Percentiles rank a stretch among this genome's conserved stretches.
These are phyloP conservation scores for Edaphochlamys debaryana DNA, from an alignment of 139 green algal genomes.

Conservation along the genomic window DNA sequence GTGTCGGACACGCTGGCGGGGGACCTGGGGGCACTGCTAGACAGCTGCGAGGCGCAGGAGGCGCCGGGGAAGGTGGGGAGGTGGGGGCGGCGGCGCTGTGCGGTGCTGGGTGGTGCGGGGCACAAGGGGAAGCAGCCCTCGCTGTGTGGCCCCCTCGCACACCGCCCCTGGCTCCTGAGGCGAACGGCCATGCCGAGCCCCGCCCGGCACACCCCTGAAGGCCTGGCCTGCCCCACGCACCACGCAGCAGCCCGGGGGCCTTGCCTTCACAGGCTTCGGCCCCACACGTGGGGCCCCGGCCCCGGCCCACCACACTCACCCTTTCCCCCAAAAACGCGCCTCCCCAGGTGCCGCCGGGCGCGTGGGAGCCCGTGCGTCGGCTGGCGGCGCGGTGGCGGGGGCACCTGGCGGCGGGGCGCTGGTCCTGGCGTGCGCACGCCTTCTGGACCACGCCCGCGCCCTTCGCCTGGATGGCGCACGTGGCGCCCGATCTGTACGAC, in stretches of 20 bases:
- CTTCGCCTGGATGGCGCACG: conserved; percentile 57
- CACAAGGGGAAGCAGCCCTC: too few species aligned
- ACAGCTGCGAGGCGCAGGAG: conserved; percentile 8
- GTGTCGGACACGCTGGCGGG: conserved; percentile 51
- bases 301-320: too few species aligned
- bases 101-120: too few species aligned
- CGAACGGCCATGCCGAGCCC: too few species aligned
- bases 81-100: neutral
- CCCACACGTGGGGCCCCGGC: too few species aligned
- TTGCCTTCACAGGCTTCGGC: neutral
- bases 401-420: conserved; percentile 40
- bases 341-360: neutral
- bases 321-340: too few species aligned
- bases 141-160: too few species aligned
- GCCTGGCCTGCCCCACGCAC: too few species aligned
- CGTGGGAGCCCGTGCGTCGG: conserved; percentile 23
- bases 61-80: neutral
- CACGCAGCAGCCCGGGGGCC: too few species aligned
- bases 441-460: conserved; percentile 66
- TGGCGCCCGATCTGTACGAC: conserved; percentile 54
- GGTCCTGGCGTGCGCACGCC: conserved; percentile 48
- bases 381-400: conserved; percentile 32
- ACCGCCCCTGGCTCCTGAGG: too few species aligned
- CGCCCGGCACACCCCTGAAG: too few species aligned
- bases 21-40: conserved; percentile 48